Percentiles rank a stretch among this genome's conserved stretches.
These are phyloP conservation scores for Stylonectria norvegica DNA, from an alignment of 2,329 filamentous ascomycete species.

Conservation along the genomic window DNA sequence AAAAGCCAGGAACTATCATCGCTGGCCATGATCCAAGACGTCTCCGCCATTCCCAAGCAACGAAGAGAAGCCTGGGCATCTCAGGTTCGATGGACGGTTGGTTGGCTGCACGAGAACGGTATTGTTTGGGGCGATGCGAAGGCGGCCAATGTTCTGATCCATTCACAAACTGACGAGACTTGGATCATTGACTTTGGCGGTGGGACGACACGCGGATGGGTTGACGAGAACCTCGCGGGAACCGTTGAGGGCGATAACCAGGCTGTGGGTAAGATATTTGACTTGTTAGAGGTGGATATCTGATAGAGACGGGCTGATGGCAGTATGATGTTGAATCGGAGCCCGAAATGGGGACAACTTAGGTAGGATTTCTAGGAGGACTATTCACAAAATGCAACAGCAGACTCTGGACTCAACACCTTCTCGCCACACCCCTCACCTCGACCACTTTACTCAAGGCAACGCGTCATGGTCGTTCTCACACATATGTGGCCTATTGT, in stretches of 20 bases:
- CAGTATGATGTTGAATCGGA: too few species aligned
- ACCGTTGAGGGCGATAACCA: constrained; percentile 12
- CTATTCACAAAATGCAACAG: too few species aligned
- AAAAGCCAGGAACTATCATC: not conserved
- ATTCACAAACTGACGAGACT: constrained; percentile 8
- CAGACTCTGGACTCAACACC: too few species aligned
- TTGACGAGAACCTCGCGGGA: constrained; percentile 8
- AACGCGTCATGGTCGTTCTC: too few species aligned
- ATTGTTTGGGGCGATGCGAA: constrained; percentile 15
- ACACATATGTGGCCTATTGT: constrained; percentile 31
- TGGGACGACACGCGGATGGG: constrained; percentile 11
- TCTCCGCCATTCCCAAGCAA: not conserved
- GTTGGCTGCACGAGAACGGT: constrained; percentile 7
- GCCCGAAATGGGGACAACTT: too few species aligned
- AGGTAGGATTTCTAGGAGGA: too few species aligned
- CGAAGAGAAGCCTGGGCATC: constrained; percentile 7
- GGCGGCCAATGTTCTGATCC: constrained; percentile 12
- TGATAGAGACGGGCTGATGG: too few species aligned
- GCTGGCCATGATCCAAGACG: constrained; percentile 1
- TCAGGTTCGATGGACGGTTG: constrained; percentile 11
- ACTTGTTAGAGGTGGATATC: constrained; percentile 5
- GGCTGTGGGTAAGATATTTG: constrained; percentile 10
- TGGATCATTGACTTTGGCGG: constrained; percentile 16
- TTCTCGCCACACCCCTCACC: too few species aligned
- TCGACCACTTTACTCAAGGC: too few species aligned